Conservation (phyloP, 495 filamentous ascomycete species). For the Bacidia rubella region DNA sequence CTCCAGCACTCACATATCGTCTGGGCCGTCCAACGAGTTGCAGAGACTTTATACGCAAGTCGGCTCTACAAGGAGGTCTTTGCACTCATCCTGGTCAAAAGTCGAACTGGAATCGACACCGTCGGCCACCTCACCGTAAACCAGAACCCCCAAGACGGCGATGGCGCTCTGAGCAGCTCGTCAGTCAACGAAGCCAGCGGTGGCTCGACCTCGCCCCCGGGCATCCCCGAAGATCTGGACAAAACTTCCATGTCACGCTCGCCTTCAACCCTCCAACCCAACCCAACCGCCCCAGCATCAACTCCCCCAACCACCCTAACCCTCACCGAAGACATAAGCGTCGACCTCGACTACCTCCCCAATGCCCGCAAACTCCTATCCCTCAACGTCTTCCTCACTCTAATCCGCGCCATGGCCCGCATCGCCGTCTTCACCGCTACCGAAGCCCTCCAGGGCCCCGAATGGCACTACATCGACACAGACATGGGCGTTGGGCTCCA, state of each 20-base stretch:
- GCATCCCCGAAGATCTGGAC: not conserved
- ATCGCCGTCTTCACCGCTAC: not conserved
- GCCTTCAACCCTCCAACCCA: not conserved
- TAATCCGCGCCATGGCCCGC: not conserved
- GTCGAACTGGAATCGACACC: not conserved
- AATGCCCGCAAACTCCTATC: not conserved
- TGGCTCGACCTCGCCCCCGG: not conserved
- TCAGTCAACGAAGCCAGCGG: not conserved
- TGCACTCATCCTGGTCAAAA: not conserved
- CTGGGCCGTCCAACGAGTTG: not conserved
- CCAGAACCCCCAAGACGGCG: too few relatives aligned
- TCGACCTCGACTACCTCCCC: not conserved
- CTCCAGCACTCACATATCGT: not conserved
- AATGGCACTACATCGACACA: not conserved
- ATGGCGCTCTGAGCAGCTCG: not conserved
- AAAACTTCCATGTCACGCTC: not conserved
- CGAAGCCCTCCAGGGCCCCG: not conserved
- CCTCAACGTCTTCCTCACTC: not conserved
- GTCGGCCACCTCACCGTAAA: not conserved
- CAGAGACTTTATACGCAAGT: not conserved
- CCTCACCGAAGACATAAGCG: not conserved
- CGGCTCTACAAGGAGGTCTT: not conserved
- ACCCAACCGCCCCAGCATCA: not conserved
- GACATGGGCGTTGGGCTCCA: not conserved
- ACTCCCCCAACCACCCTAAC: not conserved